These are phyloP conservation scores for Citrus australasica DNA, from an alignment of 345 rosid genomes.

Conservation along the genomic window DNA sequence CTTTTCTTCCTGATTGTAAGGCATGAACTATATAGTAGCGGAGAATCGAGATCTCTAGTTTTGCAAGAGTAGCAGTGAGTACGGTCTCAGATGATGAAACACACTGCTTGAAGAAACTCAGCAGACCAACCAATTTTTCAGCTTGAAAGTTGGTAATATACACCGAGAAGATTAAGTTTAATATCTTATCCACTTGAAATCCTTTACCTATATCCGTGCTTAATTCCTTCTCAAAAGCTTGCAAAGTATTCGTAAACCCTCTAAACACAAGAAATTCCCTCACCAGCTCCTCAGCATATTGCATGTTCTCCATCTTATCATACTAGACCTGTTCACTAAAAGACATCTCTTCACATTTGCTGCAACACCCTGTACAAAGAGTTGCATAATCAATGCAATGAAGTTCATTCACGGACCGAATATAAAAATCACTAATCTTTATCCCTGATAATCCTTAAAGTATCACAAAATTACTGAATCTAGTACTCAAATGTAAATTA, in stretches of 20 bases:
- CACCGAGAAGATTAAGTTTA: slow-evolving; percentile 52
- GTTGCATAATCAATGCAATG: too few species aligned
- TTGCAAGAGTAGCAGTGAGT: slow-evolving; percentile 33
- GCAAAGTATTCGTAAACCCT: slow-evolving; percentile 59
- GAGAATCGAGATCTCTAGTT: slow-evolving; percentile 50
- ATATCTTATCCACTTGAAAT: slow-evolving; percentile 53
- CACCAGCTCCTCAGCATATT: slow-evolving; percentile 64
- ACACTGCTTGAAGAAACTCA: slow-evolving; percentile 52
- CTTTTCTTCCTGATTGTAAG: slow-evolving; percentile 42
- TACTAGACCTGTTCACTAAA: not conserved
- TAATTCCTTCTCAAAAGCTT: slow-evolving; percentile 54
- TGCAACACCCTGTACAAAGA: too few species aligned
- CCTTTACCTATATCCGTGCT: slow-evolving; percentile 61
- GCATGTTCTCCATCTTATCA: slow-evolving; percentile 60
- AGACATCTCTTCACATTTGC: too few species aligned
- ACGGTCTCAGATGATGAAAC: slow-evolving; percentile 37
- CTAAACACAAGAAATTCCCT: slow-evolving; percentile 65
- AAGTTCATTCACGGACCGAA: too few species aligned
- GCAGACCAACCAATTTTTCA: slow-evolving; percentile 43
- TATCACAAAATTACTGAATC: not conserved
- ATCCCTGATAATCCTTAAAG: too few species aligned
- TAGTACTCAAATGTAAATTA: not conserved
- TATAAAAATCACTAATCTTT: too few species aligned
- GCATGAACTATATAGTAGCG: slow-evolving; percentile 49
- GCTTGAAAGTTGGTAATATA: slow-evolving; percentile 60